Base-by-base conservation (phyloP, 352 stramenopile genomes). In the Hyaloperonospora arabidopsidis region DNA sequence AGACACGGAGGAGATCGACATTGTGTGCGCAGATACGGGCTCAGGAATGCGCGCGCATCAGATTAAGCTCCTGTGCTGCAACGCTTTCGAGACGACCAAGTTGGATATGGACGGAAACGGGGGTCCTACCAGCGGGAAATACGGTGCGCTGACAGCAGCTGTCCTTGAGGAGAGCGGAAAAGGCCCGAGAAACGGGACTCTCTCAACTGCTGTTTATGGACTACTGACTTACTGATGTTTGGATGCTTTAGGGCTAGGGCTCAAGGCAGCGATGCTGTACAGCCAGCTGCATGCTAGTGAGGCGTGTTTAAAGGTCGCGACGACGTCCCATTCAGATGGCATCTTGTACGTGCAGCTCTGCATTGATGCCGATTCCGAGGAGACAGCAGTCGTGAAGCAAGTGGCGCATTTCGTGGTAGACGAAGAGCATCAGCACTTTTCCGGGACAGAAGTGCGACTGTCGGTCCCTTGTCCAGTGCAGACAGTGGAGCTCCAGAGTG, bases 211-310 rank as follows among this genome's bases (percentile, higher is more conserved):
- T 29, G 25, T 29, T 3, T 3, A 29, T 29, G 25, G 25, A 29
- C 25, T 8, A 7, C 7, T 3, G 25, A 29, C 25, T 29, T 29
- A 29, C 25, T 29, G 3, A 29, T 29, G 25, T 3, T 29, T 29
- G 6, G 18, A 52, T 22, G 14, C 54, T 49, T 11, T 29, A 88
- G 81, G 81, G 32, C 57, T 93, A 35, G 82, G 82, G 0, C 58
- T 93, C 28, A 93, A 93, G 61, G 79, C 76, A 4, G 82, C 82
- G 12, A 64, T 86, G 43, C 52, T 90, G 11, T 90, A 89, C 64
- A 87, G 76, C 38, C 82, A 93, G 45, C 56, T 76, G 8, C 54
- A 86, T 48, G 40, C 62, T 1, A 49, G 38, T 4, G 49, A 56
- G 8, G 69, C 67, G 10, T 74, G 74, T 21, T 58, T 93, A 22